phyloP scores from a whole-genome alignment of 2,329 filamentous ascomycete species.

The Penicillium sp. region DNA sequence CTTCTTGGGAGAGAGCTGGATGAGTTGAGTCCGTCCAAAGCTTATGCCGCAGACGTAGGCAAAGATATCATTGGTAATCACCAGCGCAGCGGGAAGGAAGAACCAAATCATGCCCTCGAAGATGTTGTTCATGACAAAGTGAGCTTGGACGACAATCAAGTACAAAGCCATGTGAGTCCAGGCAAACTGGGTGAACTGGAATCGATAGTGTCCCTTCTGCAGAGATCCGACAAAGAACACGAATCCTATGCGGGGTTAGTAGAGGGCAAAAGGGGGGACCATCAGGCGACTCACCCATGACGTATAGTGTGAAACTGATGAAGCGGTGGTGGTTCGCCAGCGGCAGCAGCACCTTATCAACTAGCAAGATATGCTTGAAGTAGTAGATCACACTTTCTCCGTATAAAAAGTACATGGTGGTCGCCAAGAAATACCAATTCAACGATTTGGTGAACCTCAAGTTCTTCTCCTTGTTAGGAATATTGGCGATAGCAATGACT shows the following conservation, averaged over 20 bases:
- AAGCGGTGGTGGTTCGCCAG: conserved; percentile 96
- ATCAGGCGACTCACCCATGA: conserved; percentile 66
- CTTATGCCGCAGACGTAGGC: conserved; percentile 97
- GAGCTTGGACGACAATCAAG: conserved; percentile 93
- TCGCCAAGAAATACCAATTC: conserved; percentile 99
- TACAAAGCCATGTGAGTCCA: conserved; percentile 99
- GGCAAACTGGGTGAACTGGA: conserved; percentile 98
- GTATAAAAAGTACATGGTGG: conserved; percentile 98
- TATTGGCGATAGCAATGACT: conserved; percentile 95
- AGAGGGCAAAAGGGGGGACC: not conserved
- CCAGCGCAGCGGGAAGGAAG: conserved; percentile 88
- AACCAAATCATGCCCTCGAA: conserved; percentile 99
- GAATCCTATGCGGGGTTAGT: conserved; percentile 61
- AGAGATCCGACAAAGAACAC: conserved; percentile 96
- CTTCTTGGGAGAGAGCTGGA: conserved; percentile 98
- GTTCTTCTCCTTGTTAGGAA: conserved; percentile 85
- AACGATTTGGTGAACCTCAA: conserved; percentile 91
- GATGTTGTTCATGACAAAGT: conserved; percentile 99
- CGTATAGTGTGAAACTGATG: conserved; percentile 97
- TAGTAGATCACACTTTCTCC: conserved; percentile 99
- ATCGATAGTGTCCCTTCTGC: conserved; percentile 92
- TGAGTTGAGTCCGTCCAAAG: conserved; percentile 92
- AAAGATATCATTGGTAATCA: conserved; percentile 98
- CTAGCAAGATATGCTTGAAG: conserved; percentile 96
- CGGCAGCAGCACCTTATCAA: conserved; percentile 87